phyloP scores from a whole-genome alignment of 176 grass and related monocot genomes.

The Cenchrus americanus region DNA sequence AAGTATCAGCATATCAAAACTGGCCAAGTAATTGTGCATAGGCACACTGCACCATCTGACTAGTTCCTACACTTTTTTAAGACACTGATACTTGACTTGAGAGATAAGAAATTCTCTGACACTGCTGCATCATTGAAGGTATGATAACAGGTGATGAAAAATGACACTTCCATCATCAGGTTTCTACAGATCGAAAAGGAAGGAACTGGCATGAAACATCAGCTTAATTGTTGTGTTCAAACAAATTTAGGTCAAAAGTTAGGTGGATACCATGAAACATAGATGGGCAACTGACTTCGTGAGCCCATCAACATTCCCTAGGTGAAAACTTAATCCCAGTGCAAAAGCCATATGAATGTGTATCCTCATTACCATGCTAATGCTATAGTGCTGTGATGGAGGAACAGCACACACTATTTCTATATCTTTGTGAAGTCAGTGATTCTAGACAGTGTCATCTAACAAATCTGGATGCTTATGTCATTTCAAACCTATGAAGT shows the following conservation, averaged over 20 bases:
- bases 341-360: background rate
- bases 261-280: background rate
- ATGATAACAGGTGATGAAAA: background rate
- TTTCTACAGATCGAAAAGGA: background rate
- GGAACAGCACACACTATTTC: background rate
- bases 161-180: background rate
- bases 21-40: background rate
- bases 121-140: background rate
- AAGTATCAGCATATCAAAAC: background rate
- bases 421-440: background rate
- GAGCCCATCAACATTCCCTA: background rate
- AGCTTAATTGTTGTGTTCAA: conserved; percentile 7
- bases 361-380: background rate
- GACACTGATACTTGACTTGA: background rate
- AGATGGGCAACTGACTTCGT: background rate
- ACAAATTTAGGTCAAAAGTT: background rate
- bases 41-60: background rate
- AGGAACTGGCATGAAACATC: background rate
- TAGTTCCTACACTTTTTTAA: background rate
- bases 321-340: conserved; percentile 22
- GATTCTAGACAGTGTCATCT: background rate
- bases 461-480: background rate
- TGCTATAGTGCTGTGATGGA: conserved; percentile 4
- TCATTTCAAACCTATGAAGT: conserved; percentile 15
- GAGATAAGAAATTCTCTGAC: too few species aligned